Evolutionary conservation across 176 grass and related monocot species (phyloP).

Genomic region (Carex parvula): DNA sequence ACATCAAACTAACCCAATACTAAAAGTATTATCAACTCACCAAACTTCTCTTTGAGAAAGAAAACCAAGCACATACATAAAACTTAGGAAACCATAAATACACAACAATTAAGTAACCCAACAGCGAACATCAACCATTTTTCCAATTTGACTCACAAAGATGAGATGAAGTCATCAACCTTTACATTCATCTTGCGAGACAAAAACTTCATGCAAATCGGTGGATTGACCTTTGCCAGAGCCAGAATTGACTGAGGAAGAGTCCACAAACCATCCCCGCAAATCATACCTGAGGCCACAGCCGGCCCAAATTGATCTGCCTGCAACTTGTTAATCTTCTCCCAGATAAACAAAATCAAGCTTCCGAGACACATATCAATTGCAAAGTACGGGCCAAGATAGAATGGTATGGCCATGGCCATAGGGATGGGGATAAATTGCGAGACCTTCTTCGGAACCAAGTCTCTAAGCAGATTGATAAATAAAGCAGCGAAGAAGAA

Average conservation of each 20-base stretch:
- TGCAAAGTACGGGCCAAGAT: conserved; percentile 76
- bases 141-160: background rate
- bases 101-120: background rate
- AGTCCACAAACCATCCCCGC: conserved; percentile 90
- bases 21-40: background rate
- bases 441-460: conserved; percentile 43
- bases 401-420: conserved; percentile 97
- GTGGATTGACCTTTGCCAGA: conserved; percentile 73
- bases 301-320: conserved; percentile 71
- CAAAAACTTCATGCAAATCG: conserved; percentile 93
- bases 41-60: conserved; percentile 8
- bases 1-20: background rate
- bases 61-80: background rate
- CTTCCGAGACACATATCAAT: conserved; percentile 82
- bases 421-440: conserved; percentile 79
- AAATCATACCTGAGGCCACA: conserved; percentile 85
- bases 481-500: conserved; percentile 53
- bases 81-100: background rate
- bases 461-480: conserved; percentile 63
- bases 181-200: conserved; percentile 33
- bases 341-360: conserved; percentile 66
- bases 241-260: conserved; percentile 75
- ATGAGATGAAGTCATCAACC: conserved; percentile 27
- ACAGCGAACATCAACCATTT: background rate
- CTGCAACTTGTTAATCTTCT: conserved; percentile 58